Evolutionary conservation across 768 basidiomycete genomes (phyloP).

Genomic region (Botryobasidium botryosum): DNA sequence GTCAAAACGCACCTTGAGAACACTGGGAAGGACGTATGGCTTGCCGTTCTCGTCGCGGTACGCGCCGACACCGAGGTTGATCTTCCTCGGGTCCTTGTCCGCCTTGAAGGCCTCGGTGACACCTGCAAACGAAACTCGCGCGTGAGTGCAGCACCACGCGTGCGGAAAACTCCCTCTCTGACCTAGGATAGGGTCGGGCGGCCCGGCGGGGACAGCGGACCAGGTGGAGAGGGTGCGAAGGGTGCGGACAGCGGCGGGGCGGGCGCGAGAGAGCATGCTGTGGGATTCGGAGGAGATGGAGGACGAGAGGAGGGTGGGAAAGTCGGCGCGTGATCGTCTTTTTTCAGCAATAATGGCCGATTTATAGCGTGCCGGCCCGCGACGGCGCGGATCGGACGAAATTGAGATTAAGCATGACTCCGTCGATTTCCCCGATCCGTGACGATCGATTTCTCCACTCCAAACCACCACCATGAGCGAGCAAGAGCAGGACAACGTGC

Average conservation of each 20-base stretch:
- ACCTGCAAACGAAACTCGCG: conserved; percentile 27
- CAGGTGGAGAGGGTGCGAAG: conserved; percentile 43
- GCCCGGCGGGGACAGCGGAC: conserved; percentile 70
- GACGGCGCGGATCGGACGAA: too few relatives aligned
- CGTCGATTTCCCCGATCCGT: too few relatives aligned
- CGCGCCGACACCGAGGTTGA: conserved; percentile 95
- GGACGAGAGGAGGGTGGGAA: background rate
- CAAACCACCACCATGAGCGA: too few relatives aligned
- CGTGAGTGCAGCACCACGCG: background rate
- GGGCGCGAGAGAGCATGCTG: conserved; percentile 2
- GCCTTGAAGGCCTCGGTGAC: conserved; percentile 95
- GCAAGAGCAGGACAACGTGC: too few relatives aligned
- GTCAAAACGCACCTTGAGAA: conserved; percentile 50
- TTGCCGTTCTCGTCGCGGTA: conserved; percentile 91
- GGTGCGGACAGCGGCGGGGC: conserved; percentile 1
- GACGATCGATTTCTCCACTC: too few relatives aligned
- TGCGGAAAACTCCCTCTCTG: conserved; percentile 13
- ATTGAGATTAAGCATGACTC: too few relatives aligned
- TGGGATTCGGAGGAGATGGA: background rate
- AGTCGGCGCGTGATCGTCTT: too few relatives aligned
- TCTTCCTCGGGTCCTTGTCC: conserved; percentile 80
- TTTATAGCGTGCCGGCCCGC: too few relatives aligned
- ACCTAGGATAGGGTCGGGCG: conserved; percentile 90
- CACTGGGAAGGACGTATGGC: conserved; percentile 80
- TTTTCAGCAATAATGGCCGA: too few relatives aligned